Percentiles rank a stretch among this genome's conserved stretches.
Evolutionary conservation across 164 flowering plant species (phyloP).

Genomic region (Liquidambar formosana): DNA sequence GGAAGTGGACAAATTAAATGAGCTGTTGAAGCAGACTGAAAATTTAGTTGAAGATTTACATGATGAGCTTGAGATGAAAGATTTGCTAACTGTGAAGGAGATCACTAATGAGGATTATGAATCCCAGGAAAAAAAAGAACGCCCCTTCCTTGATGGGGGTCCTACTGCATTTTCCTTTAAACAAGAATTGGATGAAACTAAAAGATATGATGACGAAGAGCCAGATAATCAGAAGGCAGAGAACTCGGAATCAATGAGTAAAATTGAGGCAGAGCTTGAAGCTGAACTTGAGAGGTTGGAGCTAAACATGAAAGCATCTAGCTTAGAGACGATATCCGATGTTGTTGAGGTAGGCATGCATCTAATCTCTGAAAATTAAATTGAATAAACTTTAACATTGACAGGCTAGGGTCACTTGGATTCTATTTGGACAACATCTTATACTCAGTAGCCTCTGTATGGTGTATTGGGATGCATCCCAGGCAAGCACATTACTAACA

Average conservation of each 20-base stretch:
- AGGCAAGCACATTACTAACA: too few relatives aligned
- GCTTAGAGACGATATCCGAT: slow-evolving; percentile 7
- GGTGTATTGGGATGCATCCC: background rate
- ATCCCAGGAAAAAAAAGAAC: background rate
- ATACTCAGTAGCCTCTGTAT: background rate
- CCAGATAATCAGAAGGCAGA: slow-evolving; percentile 10
- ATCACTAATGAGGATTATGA: background rate
- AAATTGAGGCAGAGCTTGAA: slow-evolving; percentile 36
- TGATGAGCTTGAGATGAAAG: slow-evolving; percentile 38
- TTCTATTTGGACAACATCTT: too few relatives aligned
- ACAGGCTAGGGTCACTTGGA: too few relatives aligned
- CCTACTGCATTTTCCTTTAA: background rate
- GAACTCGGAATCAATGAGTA: slow-evolving; percentile 23
- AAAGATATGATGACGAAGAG: background rate
- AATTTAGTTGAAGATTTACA: slow-evolving; percentile 33
- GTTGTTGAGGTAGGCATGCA: slow-evolving; percentile 20
- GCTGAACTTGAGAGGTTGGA: slow-evolving; percentile 35
- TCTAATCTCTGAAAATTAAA: background rate
- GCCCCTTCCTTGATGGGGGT: background rate
- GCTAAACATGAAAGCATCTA: slow-evolving; percentile 19
- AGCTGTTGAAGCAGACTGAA: slow-evolving; percentile 21
- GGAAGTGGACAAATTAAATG: slow-evolving; percentile 23
- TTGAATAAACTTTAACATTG: background rate
- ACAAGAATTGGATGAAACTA: background rate
- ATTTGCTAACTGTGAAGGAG: slow-evolving; percentile 24